Conservation (phyloP, 768 basidiomycete species). For the Candolleomyces eurysporus region DNA sequence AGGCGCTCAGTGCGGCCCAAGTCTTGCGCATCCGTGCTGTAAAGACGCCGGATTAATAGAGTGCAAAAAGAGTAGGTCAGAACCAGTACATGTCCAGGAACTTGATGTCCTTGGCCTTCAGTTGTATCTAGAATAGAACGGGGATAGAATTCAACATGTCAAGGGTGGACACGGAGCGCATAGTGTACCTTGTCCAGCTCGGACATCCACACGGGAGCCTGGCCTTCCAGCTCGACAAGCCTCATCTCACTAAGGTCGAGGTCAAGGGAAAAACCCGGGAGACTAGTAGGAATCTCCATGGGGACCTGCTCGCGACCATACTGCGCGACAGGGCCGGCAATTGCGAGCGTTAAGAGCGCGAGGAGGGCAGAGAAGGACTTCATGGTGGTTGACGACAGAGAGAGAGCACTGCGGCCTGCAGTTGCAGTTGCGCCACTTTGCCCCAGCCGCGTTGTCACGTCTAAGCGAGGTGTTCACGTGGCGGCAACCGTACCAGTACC, state of each 20-base stretch:
- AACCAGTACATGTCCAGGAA: constrained; percentile 82
- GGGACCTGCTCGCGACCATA: constrained; percentile 35
- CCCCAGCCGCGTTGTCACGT: neutral
- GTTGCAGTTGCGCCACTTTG: neutral
- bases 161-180: neutral
- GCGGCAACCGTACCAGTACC: neutral
- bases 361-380: constrained; percentile 46
- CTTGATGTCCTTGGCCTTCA: constrained; percentile 72
- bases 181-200: constrained; percentile 80
- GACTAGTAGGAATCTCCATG: constrained; percentile 29
- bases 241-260: constrained; percentile 54
- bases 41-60: constrained; percentile 10
- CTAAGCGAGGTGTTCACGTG: neutral
- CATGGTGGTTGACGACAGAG: constrained; percentile 34
- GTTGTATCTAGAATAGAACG: constrained; percentile 53
- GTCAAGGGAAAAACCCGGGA: constrained; percentile 70
- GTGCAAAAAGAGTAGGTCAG: constrained; percentile 8
- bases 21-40: constrained; percentile 73
- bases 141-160: constrained; percentile 10
- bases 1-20: constrained; percentile 44
- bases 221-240: constrained; percentile 72
- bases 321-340: constrained; percentile 36
- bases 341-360: constrained; percentile 40
- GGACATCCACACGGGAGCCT: constrained; percentile 75
- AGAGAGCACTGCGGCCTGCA: neutral